Conservation (phyloP, 169 alveolate genomes). For the Plasmodium sp. region DNA sequence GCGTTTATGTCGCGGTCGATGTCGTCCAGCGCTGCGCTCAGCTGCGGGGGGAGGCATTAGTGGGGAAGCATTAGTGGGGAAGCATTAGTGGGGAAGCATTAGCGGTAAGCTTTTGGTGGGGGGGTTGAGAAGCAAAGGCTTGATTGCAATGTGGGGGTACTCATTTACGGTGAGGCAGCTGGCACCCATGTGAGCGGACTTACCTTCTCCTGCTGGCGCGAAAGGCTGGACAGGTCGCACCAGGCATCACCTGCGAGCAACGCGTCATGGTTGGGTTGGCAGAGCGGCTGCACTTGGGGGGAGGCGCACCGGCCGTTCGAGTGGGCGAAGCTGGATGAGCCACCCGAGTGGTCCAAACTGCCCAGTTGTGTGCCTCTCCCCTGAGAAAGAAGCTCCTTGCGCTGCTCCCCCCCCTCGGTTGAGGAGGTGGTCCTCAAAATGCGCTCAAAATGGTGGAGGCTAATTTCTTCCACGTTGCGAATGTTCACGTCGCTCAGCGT, state of each 20-base stretch:
- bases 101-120: too few species aligned
- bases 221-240: neutral
- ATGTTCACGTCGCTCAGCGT: neutral
- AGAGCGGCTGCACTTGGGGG: neutral
- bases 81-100: too few species aligned
- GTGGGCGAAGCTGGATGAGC: neutral
- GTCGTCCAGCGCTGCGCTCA: neutral
- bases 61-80: too few species aligned
- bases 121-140: neutral
- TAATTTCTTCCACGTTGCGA: neutral
- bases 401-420: neutral
- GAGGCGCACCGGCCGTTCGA: neutral
- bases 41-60: neutral
- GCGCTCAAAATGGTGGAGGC: neutral
- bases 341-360: neutral
- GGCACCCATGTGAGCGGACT: neutral
- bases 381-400: neutral
- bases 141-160: neutral
- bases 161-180: neutral
- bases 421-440: neutral
- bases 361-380: neutral
- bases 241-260: neutral
- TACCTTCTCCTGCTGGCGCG: neutral
- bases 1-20: neutral
- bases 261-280: neutral